A percentile compares a stretch with the other conserved stretches of the same genome.
phyloP scores from a whole-genome alignment of 192 early-diverging fungal genomes.

The Linnemannia hyalina region DNA sequence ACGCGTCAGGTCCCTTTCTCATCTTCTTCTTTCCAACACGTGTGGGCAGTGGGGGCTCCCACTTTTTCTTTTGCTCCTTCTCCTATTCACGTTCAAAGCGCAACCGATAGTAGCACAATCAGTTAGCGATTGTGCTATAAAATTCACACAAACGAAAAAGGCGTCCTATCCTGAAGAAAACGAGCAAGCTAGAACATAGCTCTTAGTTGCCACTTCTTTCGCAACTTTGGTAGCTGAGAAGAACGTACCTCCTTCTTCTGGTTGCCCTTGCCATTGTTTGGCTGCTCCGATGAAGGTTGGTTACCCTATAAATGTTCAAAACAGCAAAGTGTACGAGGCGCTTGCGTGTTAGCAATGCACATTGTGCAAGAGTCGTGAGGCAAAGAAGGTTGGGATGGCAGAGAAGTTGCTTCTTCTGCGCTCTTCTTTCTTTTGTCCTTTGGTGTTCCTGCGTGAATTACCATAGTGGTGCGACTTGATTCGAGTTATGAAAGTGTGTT shows the following conservation, averaged over 20 bases:
- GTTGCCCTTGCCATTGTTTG: slow-evolving; percentile 34
- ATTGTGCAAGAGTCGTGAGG: background rate
- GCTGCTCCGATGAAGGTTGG: slow-evolving; percentile 51
- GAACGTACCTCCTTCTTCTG: slow-evolving; percentile 56
- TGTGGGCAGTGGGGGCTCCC: slow-evolving; percentile 99
- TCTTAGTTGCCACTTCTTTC: background rate
- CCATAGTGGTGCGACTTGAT: slow-evolving; percentile 11
- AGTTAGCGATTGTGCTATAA: background rate
- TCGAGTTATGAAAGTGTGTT: background rate
- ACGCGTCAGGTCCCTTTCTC: slow-evolving; percentile 91
- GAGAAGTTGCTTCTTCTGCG: background rate
- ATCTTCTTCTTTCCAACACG: slow-evolving; percentile 98
- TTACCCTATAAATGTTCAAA: slow-evolving; percentile 30
- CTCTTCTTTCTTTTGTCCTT: background rate
- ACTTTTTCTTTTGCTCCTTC: slow-evolving; percentile 95
- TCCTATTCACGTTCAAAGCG: slow-evolving; percentile 45
- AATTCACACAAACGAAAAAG: too few relatives aligned
- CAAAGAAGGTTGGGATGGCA: background rate
- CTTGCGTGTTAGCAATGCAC: background rate
- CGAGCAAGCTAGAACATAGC: background rate
- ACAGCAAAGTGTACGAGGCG: background rate
- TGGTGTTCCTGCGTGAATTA: background rate
- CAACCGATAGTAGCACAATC: background rate
- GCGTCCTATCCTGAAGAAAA: background rate
- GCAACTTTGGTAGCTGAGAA: background rate